Percentiles rank a stretch among this genome's conserved stretches.
Evolutionary conservation across 108 stramenopile genomes (phyloP).

Genomic region (Pseudonitzschia pungens): DNA sequence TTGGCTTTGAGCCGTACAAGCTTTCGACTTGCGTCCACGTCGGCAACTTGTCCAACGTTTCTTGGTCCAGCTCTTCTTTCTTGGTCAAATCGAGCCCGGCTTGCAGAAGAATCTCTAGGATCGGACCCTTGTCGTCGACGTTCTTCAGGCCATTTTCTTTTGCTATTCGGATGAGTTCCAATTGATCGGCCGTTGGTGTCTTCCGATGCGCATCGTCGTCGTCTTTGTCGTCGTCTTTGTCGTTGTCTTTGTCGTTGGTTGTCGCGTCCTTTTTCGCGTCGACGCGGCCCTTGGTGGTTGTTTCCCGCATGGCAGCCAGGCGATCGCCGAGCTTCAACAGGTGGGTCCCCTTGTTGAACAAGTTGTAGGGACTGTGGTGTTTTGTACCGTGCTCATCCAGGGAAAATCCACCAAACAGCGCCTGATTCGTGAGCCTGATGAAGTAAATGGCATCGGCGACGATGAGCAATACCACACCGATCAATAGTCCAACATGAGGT

Average conservation of each 20-base stretch:
- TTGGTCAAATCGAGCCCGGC: constrained; percentile 1
- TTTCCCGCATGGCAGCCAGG: neutral
- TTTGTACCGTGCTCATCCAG: neutral
- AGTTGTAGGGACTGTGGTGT: constrained; percentile 6
- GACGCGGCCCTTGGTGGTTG: neutral
- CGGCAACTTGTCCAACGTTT: constrained; percentile 26
- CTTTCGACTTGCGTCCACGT: constrained; percentile 23
- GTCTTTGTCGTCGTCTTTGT: neutral
- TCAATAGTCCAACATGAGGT: neutral
- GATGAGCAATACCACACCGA: neutral
- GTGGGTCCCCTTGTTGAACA: neutral
- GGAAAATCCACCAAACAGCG: neutral
- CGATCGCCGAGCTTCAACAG: neutral
- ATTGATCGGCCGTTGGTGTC: constrained; percentile 1
- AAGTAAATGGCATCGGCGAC: neutral
- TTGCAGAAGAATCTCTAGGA: constrained; percentile 9
- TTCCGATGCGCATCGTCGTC: neutral
- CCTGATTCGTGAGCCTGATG: neutral
- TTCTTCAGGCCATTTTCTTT: constrained; percentile 1
- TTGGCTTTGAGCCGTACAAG: constrained; percentile 30
- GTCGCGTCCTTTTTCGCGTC: too few relatives aligned
- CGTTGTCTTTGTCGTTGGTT: neutral
- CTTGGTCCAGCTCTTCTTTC: constrained; percentile 16
- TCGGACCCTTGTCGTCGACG: constrained; percentile 18
- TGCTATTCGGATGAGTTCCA: neutral